These are phyloP conservation scores for Effrenium voratum DNA, from an alignment of 73 alveolate species.

Conservation along the genomic window DNA sequence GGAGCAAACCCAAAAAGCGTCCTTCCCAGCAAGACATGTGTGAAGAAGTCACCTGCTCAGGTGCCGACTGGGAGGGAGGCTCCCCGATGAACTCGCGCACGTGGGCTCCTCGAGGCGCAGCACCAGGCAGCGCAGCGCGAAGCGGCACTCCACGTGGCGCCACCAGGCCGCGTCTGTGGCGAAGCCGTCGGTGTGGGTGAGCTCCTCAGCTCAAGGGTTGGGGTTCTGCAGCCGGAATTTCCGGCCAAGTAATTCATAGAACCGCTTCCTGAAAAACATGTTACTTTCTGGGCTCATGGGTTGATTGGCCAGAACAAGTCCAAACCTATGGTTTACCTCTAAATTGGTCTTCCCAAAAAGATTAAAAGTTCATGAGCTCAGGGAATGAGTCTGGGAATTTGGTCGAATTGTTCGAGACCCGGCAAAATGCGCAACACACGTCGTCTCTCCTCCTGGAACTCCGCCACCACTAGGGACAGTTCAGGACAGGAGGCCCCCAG, in stretches of 20 bases:
- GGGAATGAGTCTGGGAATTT: neutral
- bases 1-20: neutral
- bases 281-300: too few species aligned
- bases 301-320: too few species aligned
- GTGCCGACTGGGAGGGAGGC: too few species aligned
- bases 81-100: neutral
- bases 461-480: constrained; percentile 47
- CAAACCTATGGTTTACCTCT: too few species aligned
- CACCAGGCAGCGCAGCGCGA: constrained; percentile 62
- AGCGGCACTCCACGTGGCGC: constrained; percentile 81
- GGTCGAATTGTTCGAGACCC: neutral
- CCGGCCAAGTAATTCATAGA: too few species aligned
- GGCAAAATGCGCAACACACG: too few species aligned
- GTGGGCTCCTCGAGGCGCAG: constrained; percentile 37
- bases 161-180: constrained; percentile 41
- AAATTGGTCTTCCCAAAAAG: too few species aligned
- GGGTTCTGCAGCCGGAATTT: too few species aligned
- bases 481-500: constrained; percentile 26
- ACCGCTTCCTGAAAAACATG: too few species aligned
- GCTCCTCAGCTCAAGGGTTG: neutral
- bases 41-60: too few species aligned
- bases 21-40: too few species aligned
- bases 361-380: too few species aligned
- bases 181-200: constrained; percentile 25
- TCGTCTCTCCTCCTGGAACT: constrained; percentile 37